These are phyloP conservation scores for Ophiosphaerella korrae DNA, from an alignment of 2,329 filamentous ascomycete genomes.

Conservation along the genomic window DNA sequence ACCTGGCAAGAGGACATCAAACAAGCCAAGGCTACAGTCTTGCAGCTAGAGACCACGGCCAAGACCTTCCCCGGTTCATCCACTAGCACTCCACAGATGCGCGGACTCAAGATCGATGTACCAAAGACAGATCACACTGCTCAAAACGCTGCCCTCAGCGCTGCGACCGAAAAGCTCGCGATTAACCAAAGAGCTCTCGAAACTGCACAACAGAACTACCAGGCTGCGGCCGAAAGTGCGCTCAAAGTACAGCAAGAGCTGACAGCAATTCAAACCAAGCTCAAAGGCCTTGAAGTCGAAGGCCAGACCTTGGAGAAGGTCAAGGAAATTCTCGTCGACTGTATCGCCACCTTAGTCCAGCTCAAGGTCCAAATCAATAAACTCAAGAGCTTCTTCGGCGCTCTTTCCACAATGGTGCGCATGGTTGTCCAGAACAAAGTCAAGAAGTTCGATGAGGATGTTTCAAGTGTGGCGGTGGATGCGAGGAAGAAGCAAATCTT, in stretches of 20 bases:
- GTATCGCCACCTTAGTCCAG: neutral
- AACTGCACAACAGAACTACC: neutral
- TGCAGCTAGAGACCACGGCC: neutral
- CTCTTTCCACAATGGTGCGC: neutral
- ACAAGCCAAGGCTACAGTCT: neutral
- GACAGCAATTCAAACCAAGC: neutral
- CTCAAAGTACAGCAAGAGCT: neutral
- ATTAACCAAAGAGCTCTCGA: neutral
- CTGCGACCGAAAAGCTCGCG: neutral
- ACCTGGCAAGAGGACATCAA: neutral
- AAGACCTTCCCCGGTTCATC: neutral
- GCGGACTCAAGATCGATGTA: neutral
- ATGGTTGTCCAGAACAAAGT: neutral
- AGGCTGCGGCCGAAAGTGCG: neutral
- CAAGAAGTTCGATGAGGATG: neutral
- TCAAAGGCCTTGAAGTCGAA: neutral
- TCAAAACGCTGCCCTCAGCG: neutral
- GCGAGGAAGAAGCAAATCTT: neutral
- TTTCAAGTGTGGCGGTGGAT: neutral
- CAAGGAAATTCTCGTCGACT: neutral
- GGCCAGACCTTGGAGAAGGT: neutral
- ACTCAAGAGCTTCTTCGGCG: neutral
- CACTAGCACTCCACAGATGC: too few species aligned
- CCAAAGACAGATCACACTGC: neutral
- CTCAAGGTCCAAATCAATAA: neutral